A percentile compares a stretch with the other conserved stretches of the same genome.
phyloP scores from a whole-genome alignment of 2,329 filamentous ascomycete genomes.

The Xylariaceae sp. region DNA sequence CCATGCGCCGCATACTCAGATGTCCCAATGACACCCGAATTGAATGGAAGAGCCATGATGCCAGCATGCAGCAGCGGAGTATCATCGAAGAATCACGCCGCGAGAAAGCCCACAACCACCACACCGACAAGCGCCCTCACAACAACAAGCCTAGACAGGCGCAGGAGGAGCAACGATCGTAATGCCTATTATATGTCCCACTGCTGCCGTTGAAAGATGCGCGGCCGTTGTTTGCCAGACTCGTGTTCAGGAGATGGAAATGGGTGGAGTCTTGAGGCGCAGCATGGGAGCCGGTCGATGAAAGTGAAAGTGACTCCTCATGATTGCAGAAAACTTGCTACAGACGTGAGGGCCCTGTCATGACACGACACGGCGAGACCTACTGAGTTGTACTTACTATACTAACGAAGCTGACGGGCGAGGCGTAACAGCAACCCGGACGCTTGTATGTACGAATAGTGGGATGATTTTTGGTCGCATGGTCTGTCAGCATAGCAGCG shows the following conservation, averaged over 20 bases:
- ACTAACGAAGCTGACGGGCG: conserved; percentile 1
- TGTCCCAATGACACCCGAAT: conserved; percentile 87
- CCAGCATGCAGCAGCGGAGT: conserved; percentile 86
- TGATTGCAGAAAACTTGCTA: not conserved
- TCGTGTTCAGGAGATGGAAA: not conserved
- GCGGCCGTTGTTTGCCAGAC: not conserved
- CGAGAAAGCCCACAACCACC: conserved; percentile 60
- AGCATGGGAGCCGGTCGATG: not conserved
- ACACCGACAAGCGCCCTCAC: conserved; percentile 33
- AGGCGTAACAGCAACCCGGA: conserved; percentile 11
- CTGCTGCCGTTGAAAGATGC: not conserved
- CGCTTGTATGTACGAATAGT: conserved; percentile 17
- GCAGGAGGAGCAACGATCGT: conserved; percentile 31
- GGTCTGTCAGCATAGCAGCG: conserved; percentile 5
- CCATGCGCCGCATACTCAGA: conserved; percentile 81
- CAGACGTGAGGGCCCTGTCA: not conserved
- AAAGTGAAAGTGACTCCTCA: not conserved
- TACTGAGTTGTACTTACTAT: conserved; percentile 9
- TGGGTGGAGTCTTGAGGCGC: not conserved
- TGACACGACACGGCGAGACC: not conserved
- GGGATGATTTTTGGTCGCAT: conserved; percentile 1
- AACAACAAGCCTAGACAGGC: conserved; percentile 29
- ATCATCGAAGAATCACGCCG: conserved; percentile 88
- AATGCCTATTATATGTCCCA: conserved; percentile 12
- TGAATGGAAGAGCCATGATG: conserved; percentile 93